A percentile compares a stretch with the other conserved stretches of the same genome.
Conservation (phyloP, 1,284 basidiomycete species). For the Fomitopsis schrenkii region DNA sequence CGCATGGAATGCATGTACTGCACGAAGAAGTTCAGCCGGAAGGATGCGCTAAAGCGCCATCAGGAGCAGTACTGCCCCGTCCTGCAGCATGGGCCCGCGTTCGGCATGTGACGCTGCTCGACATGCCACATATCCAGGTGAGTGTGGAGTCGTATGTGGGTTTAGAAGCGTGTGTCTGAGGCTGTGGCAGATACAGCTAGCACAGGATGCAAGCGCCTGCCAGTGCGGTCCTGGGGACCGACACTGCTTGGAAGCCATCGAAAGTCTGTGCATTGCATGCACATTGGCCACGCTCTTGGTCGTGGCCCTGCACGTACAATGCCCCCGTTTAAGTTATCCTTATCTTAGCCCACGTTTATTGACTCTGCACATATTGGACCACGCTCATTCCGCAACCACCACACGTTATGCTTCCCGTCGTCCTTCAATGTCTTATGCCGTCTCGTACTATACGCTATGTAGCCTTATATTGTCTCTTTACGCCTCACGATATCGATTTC, state of each 20-base stretch:
- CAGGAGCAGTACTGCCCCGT: not conserved
- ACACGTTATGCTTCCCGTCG: too few species aligned
- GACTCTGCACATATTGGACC: not conserved
- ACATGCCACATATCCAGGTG: not conserved
- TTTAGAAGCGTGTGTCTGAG: not conserved
- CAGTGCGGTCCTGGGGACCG: not conserved
- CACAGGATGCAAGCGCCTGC: not conserved
- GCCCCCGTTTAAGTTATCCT: not conserved
- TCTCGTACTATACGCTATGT: not conserved
- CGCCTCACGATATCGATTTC: not conserved
- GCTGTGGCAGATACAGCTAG: not conserved
- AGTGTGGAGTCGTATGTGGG: not conserved
- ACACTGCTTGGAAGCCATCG: not conserved
- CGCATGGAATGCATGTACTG: not conserved
- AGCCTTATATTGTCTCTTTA: not conserved
- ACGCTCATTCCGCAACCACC: not conserved
- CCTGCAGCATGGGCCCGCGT: not conserved
- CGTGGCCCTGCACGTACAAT: not conserved
- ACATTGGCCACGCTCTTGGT: not conserved
- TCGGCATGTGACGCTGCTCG: not conserved
- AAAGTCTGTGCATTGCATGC: not conserved
- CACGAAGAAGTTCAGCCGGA: not conserved
- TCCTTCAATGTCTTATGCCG: too few species aligned
- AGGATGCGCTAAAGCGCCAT: not conserved
- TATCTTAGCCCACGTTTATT: not conserved